phyloP scores from a whole-genome alignment of 345 rosid genomes.

The Arabidopsis arenosa region DNA sequence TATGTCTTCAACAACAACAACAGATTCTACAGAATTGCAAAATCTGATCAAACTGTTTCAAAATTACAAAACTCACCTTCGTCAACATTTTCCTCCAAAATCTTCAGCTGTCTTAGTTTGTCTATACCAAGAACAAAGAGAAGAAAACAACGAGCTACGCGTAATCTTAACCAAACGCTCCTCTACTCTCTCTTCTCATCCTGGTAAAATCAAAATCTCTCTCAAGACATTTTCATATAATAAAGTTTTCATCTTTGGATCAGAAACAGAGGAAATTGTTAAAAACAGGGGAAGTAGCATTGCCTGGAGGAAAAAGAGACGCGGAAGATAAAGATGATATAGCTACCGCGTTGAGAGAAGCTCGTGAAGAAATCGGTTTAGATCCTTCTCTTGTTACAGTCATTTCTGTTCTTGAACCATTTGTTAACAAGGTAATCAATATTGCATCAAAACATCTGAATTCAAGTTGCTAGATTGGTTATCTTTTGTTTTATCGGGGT shows the following conservation, averaged over 20 bases:
- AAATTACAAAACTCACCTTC: constrained; percentile 19
- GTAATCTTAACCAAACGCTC: constrained; percentile 64
- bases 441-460: constrained; percentile 6
- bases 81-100: constrained; percentile 30
- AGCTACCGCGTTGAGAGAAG: constrained; percentile 69
- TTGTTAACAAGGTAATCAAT: constrained; percentile 50
- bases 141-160: constrained; percentile 48
- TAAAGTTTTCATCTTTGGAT: background rate
- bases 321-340: constrained; percentile 57
- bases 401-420: constrained; percentile 53
- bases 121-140: constrained; percentile 54
- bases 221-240: background rate
- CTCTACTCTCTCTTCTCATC: constrained; percentile 51
- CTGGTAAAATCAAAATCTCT: constrained; percentile 42
- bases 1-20: constrained; percentile 31
- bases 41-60: constrained; percentile 33
- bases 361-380: constrained; percentile 68
- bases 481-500: background rate
- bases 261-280: background rate
- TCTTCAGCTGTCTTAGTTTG: constrained; percentile 60
- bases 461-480: constrained; percentile 11
- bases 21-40: constrained; percentile 20
- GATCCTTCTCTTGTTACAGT: constrained; percentile 62
- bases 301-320: constrained; percentile 72
- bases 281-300: constrained; percentile 61